A percentile compares a stretch with the other conserved stretches of the same genome.
These are phyloP conservation scores for Aeminium ludgeri DNA, from an alignment of 495 filamentous ascomycete species.

Conservation along the genomic window DNA sequence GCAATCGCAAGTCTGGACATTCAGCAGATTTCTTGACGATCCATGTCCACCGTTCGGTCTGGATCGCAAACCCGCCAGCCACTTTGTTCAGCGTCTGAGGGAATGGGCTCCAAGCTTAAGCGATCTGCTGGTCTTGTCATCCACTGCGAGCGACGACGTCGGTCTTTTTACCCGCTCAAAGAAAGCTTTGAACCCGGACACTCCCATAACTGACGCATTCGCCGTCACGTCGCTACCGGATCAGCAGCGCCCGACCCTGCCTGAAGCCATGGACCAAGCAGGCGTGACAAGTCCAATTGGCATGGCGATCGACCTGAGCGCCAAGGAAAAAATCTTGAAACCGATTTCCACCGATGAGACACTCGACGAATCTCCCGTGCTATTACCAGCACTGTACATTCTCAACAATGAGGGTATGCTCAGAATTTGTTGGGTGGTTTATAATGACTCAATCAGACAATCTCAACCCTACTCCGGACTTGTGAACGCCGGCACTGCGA, in stretches of 20 bases:
- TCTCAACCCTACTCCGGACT: slow-evolving; percentile 57
- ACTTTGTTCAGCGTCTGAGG: slow-evolving; percentile 55
- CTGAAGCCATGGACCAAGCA: slow-evolving; percentile 38
- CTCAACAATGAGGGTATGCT: slow-evolving; percentile 83
- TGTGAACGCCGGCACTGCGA: slow-evolving; percentile 26
- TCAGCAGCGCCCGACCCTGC: slow-evolving; percentile 56
- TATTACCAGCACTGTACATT: slow-evolving; percentile 71
- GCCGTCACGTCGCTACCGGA: slow-evolving; percentile 54
- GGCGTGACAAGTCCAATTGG: slow-evolving; percentile 65
- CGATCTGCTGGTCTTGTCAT: slow-evolving; percentile 65
- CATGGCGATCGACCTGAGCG: slow-evolving; percentile 63
- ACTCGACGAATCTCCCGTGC: slow-evolving; percentile 57
- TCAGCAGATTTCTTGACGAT: slow-evolving; percentile 59
- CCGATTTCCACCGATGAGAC: slow-evolving; percentile 60
- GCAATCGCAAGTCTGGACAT: slow-evolving; percentile 38
- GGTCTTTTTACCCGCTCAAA: slow-evolving; percentile 59
- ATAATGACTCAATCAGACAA: slow-evolving; percentile 65
- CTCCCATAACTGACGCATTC: slow-evolving; percentile 47
- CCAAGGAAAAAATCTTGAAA: slow-evolving; percentile 55
- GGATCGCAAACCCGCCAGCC: slow-evolving; percentile 50
- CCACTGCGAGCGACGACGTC: slow-evolving; percentile 62
- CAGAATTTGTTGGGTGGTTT: slow-evolving; percentile 77
- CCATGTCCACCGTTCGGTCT: slow-evolving; percentile 49
- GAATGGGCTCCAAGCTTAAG: slow-evolving; percentile 62
- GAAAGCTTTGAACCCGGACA: slow-evolving; percentile 42